Percentiles rank a stretch among this genome's conserved stretches.
Evolutionary conservation across 768 basidiomycete species (phyloP).

Genomic region (Termitomyces sp.): DNA sequence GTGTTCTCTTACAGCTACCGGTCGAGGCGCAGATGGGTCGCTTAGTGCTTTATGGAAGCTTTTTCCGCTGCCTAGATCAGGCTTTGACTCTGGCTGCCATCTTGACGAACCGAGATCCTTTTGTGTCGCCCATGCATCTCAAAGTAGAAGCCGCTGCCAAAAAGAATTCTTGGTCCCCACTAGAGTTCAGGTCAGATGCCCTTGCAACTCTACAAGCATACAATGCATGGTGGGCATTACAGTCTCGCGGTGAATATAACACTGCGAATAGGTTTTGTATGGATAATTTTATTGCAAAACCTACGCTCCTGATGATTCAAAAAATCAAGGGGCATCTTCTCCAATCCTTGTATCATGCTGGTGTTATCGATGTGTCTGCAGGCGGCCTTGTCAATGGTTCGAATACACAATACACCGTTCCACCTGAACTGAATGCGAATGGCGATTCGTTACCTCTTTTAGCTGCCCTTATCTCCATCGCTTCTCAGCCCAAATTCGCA

Average conservation of each 20-base stretch:
- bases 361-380: conserved; percentile 79
- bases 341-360: conserved; percentile 72
- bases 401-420: conserved; percentile 42
- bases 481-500: conserved; percentile 89
- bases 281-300: conserved; percentile 87
- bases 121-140: conserved; percentile 76
- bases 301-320: conserved; percentile 77
- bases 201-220: conserved; percentile 79
- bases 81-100: conserved; percentile 91
- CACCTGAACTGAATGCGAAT: conserved; percentile 68
- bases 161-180: conserved; percentile 78
- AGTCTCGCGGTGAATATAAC: conserved; percentile 59
- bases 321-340: conserved; percentile 79
- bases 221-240: conserved; percentile 76
- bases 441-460: conserved; percentile 73
- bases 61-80: conserved; percentile 89
- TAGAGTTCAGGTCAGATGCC: conserved; percentile 81
- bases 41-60: conserved; percentile 83
- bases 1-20: conserved; percentile 84
- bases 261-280: conserved; percentile 72
- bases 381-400: conserved; percentile 47
- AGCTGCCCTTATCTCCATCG: conserved; percentile 80
- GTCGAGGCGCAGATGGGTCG: conserved; percentile 90
- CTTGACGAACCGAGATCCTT: conserved; percentile 86
- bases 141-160: conserved; percentile 66